phyloP scores from a whole-genome alignment of 2,329 filamentous ascomycete genomes.

The Exserohilum turcica region DNA sequence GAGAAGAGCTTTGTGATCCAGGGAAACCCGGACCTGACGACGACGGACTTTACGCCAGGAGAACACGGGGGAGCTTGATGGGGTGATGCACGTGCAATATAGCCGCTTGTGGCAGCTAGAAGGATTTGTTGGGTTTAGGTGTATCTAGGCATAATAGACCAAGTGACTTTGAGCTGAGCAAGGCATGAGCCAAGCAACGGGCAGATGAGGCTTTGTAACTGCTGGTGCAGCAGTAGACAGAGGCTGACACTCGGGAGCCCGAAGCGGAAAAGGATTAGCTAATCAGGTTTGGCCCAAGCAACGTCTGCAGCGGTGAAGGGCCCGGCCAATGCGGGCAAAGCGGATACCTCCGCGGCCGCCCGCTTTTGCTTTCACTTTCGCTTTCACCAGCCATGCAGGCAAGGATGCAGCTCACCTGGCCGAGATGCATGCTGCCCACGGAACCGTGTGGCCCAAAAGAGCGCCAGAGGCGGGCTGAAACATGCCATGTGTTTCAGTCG shows the following conservation, averaged over 20 bases:
- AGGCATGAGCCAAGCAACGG: background rate
- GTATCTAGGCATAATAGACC: background rate
- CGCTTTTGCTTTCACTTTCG: too few relatives aligned
- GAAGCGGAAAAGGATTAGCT: background rate
- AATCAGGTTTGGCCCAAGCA: background rate
- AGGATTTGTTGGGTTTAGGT: background rate
- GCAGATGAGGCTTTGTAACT: background rate
- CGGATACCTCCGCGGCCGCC: background rate
- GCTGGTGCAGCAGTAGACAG: background rate
- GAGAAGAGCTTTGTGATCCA: constrained; percentile 49
- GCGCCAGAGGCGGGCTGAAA: constrained; percentile 21
- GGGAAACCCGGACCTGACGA: constrained; percentile 44
- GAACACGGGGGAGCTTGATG: constrained; percentile 1
- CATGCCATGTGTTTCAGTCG: constrained; percentile 20
- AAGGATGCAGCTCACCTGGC: constrained; percentile 2
- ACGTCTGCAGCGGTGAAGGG: background rate
- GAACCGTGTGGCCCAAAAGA: constrained; percentile 1
- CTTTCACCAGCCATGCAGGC: constrained; percentile 16
- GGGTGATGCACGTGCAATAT: background rate
- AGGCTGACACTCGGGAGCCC: background rate
- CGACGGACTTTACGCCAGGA: constrained; percentile 41
- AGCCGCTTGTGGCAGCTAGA: background rate
- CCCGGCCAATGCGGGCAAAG: background rate
- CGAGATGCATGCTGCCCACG: constrained; percentile 1
- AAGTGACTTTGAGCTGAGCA: background rate